Evolutionary conservation across 2,329 filamentous ascomycete species (phyloP).

Genomic region (Fusarium beomiforme): DNA sequence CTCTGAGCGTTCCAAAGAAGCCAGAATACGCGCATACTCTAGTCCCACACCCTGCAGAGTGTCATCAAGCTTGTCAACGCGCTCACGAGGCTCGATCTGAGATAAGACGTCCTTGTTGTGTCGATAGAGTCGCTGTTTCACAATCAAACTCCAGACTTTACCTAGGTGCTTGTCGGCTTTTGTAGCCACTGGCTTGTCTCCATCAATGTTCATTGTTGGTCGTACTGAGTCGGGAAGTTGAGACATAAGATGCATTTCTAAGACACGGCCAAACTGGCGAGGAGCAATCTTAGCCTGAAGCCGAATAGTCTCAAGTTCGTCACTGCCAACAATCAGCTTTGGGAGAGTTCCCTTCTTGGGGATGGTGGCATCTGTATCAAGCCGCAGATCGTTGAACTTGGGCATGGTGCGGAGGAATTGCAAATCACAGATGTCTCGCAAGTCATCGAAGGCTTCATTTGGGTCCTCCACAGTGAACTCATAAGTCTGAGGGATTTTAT

Average conservation of each 20-base stretch:
- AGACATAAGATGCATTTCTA: constrained; percentile 80
- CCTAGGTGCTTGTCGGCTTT: constrained; percentile 70
- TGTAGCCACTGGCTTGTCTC: constrained; percentile 55
- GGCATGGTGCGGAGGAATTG: constrained; percentile 68
- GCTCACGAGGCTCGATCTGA: constrained; percentile 74
- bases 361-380: constrained; percentile 63
- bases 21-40: constrained; percentile 76
- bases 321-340: constrained; percentile 66
- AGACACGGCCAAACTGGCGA: constrained; percentile 78
- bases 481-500: constrained; percentile 72
- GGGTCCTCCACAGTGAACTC: constrained; percentile 96
- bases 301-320: constrained; percentile 66
- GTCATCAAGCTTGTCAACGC: constrained; percentile 77
- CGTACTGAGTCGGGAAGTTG: constrained; percentile 66
- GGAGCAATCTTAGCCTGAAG: constrained; percentile 75
- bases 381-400: constrained; percentile 64
- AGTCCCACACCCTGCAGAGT: constrained; percentile 74
- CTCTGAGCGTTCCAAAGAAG: constrained; percentile 53
- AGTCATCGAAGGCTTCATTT: constrained; percentile 83
- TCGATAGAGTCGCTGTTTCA: constrained; percentile 80
- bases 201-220: constrained; percentile 58
- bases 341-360: constrained; percentile 60
- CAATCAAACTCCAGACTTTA: constrained; percentile 76
- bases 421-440: constrained; percentile 80
- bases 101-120: constrained; percentile 78